Conservation (phyloP, 1,284 basidiomycete species). For the Rhodofomes roseus region DNA sequence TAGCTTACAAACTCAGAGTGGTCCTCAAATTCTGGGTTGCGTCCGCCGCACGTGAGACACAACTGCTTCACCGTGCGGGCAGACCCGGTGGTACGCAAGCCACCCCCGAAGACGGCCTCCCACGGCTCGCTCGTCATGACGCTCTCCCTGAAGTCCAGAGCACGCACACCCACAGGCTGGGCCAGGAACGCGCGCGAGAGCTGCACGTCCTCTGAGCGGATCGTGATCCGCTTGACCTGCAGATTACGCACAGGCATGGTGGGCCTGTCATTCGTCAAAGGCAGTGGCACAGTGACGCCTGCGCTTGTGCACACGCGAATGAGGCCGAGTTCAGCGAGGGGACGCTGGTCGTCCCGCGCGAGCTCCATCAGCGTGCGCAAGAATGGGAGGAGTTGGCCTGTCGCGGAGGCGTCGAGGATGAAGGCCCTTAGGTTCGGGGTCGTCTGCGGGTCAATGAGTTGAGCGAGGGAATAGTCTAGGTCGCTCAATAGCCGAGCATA, state of each 20-base stretch:
- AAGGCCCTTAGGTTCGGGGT: not conserved
- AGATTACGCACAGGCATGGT: not conserved
- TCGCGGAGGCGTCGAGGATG: conserved; percentile 4
- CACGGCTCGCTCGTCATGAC: not conserved
- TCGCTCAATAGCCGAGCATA: not conserved
- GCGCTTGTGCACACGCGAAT: not conserved
- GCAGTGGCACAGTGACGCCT: not conserved
- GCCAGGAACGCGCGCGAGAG: not conserved
- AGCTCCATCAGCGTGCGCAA: not conserved
- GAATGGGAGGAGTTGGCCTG: not conserved
- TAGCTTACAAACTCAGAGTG: not conserved
- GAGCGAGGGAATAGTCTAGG: not conserved
- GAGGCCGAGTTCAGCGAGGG: not conserved
- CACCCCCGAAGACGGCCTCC: not conserved
- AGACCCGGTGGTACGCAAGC: not conserved
- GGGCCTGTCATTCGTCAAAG: not conserved
- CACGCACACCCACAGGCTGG: not conserved
- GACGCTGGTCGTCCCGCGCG: not conserved
- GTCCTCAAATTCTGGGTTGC: not conserved
- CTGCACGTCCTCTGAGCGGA: not conserved
- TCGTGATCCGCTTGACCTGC: not conserved
- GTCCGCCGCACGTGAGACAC: not conserved
- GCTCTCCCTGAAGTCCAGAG: not conserved
- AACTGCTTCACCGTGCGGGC: not conserved
- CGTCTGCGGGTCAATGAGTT: not conserved